These are phyloP conservation scores for Echeveria elegans DNA, from an alignment of 164 flowering plant species.

Conservation along the genomic window DNA sequence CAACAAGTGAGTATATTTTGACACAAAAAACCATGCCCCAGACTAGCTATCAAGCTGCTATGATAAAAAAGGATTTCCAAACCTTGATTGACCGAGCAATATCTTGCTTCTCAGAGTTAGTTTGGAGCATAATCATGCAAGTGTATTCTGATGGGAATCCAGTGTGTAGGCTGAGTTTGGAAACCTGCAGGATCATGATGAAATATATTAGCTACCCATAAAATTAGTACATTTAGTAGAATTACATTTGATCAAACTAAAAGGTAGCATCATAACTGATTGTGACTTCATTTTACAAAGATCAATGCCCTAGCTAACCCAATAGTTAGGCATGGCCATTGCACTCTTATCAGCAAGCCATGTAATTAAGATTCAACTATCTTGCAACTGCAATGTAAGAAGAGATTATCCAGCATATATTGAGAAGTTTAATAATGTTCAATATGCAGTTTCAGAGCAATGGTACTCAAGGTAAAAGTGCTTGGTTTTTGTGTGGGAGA, in stretches of 20 bases:
- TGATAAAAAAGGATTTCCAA: neutral
- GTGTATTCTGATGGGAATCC: conserved; percentile 63
- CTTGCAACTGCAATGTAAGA: no score
- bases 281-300: neutral
- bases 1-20: neutral
- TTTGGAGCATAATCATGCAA: conserved; percentile 34
- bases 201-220: neutral
- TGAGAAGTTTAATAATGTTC: no score
- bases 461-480: no score
- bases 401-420: no score
- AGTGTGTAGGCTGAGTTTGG: conserved; percentile 45
- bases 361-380: no score
- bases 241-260: neutral
- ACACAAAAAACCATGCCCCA: neutral
- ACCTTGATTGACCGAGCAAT: neutral
- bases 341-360: neutral
- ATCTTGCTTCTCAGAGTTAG: conserved; percentile 26
- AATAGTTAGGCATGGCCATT: no score
- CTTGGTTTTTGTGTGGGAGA: no score
- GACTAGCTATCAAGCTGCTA: neutral
- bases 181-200: conserved; percentile 28
- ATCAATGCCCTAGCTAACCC: no score
- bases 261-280: neutral
- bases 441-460: no score
- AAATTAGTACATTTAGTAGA: neutral